Conservation (phyloP, 768 basidiomycete species). For the Boletus edulis region DNA sequence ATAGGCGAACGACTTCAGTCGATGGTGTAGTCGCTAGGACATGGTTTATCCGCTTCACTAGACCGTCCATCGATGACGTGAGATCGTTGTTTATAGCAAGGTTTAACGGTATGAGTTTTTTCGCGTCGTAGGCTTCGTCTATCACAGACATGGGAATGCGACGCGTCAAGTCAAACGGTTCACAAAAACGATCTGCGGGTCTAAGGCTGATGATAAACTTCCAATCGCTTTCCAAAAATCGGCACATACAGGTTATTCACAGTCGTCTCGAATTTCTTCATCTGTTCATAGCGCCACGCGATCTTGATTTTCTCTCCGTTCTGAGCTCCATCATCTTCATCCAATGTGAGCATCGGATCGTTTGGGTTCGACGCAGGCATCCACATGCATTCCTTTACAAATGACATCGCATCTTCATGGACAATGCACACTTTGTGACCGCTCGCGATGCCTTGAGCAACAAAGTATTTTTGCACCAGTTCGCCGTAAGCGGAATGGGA, state of each 20-base stretch:
- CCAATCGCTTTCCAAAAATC: conserved; percentile 15
- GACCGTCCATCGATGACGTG: conserved; percentile 18
- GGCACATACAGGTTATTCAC: conserved; percentile 52
- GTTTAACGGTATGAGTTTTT: conserved; percentile 37
- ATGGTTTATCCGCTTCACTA: conserved; percentile 31
- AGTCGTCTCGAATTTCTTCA: conserved; percentile 91
- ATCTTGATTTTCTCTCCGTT: conserved; percentile 77
- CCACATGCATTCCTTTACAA: conserved; percentile 85
- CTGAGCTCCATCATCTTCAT: conserved; percentile 36
- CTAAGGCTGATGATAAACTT: conserved; percentile 30
- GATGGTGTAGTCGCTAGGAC: conserved; percentile 27
- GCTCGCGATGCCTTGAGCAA: conserved; percentile 79
- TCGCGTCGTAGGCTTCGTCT: conserved; percentile 40
- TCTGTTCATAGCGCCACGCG: conserved; percentile 94
- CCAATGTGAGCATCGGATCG: conserved; percentile 17
- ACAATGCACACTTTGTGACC: conserved; percentile 71
- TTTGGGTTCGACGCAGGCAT: conserved; percentile 33
- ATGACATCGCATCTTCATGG: conserved; percentile 51
- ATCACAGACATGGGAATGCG: conserved; percentile 53
- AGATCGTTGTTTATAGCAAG: conserved; percentile 12
- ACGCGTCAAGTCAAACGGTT: conserved; percentile 68
- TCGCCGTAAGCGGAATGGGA: conserved; percentile 81
- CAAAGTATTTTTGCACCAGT: conserved; percentile 83
- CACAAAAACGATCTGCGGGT: conserved; percentile 60
- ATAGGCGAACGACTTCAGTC: conserved; percentile 51